Evolutionary conservation across 1,284 basidiomycete species (phyloP), one percentile per base, ranked within the genome.

Genomic region (Boletus smithii): DNA sequence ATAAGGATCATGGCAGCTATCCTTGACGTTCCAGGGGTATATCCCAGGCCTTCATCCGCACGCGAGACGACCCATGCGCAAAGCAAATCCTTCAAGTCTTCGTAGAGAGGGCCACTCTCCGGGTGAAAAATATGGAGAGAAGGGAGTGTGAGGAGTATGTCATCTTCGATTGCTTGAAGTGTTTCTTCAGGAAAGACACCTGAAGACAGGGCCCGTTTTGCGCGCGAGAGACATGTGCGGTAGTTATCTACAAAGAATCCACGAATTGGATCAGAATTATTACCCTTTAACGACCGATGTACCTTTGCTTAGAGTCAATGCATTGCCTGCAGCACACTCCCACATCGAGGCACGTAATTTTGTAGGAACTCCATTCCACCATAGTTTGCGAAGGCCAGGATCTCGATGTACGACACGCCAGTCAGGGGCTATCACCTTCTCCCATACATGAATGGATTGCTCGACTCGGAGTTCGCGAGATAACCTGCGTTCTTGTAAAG

Each of bases 281-380:
- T 8, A 3, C n/a, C 1, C 26, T 7, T n/a, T 1, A 20, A 44
- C n/a, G 16, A 36, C 16, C 10, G 36, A 53, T 35, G 34, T 68
- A 88, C 91, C 89, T 83, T 88, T 93, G 60, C 83, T 88, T 50
- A 99, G 68, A 20, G 93, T 88, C 41, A 97, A 72, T 14, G 83
- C 76, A 63, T 99, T 99, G 8, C 95, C 95, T 17, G 92, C 84
- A 5, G 88, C 91, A 48, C 81, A 74, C 57, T 87, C 81, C 95
- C 95, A 99, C 67, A 97, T 81, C 5, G 79, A 72, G 1, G 91
- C 89, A 34, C 95, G 78, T 45, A 95, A 71, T 63, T 90, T 88
- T 0, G 85, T 81, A 0, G 95, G 95, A 44, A 95, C 86, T 7
- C 95, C 95, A 37, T 81, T 78, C 85, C 94, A 95, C 95, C 95